Evolutionary conservation across 1,284 basidiomycete species (phyloP), one percentile per base, ranked within the genome.

Genomic region (Rhodofomes roseus): DNA sequence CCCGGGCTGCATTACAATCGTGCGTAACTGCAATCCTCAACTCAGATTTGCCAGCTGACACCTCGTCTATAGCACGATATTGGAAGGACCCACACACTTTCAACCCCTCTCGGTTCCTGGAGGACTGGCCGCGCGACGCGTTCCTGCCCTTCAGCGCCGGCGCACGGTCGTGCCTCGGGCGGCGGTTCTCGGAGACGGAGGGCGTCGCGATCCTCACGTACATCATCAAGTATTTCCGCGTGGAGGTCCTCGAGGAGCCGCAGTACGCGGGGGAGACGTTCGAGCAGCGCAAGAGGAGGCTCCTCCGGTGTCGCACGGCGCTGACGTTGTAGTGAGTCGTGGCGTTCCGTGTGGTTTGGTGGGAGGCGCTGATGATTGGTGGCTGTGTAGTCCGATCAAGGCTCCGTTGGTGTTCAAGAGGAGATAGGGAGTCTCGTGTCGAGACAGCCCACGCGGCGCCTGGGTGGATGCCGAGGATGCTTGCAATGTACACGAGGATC

Each of bases 1-100:
- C 63, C 74, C 27, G 82, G 76, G 7, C 62, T 85, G 44, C 82
- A 84, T 56, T 69, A 74, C 62, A 75, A 72, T 51, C 67, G 70
- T 71, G 48, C 43, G 69, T 57, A 22, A 7, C 54, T 23, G n/a
- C n/a, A n/a, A 36, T 34, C 34, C 48, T 16, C 29, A 14, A 14
- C n/a, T n/a, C 20, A 8, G 37, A 11, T 5, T 5, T 14, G 3
- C 23, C 4, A 31, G 5, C 4, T 18, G n/a, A 41, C 11, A 34
- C 27, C 14, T 3, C 6, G 29, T 27, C 41, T 1, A 34, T 34
- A 76, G 76, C 71, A 51, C 70, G 57, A 43, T 70, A 71, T 60
- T 77, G 76, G 75, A 55, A 66, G 9, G 74, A 79, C 34, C 71
- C 74, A 8, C 40, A 68, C 23, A 63, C 66, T 1, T 77, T 73